Evolutionary conservation across 1,284 basidiomycete genomes (phyloP), one percentile per base, ranked within the genome.

Genomic region (Cutaneotrichosporon sp.): DNA sequence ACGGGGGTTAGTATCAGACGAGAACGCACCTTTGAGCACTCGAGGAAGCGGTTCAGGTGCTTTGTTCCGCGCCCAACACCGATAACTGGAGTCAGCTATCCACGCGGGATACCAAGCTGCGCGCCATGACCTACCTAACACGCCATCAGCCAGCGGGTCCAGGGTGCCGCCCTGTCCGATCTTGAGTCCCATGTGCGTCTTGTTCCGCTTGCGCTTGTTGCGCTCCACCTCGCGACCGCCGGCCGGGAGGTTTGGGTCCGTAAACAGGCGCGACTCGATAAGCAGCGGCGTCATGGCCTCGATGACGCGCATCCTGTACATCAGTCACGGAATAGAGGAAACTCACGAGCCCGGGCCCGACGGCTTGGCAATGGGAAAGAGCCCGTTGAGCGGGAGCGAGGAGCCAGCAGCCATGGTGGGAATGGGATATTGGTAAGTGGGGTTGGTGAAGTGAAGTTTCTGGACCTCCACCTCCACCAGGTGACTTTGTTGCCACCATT

Each of bases 31-130:
- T 99, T 99, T 34, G 90, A 87, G 76, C 96, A 96, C 73, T 91
- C 88, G 57, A 99, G 83, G 77, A 97, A 97, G 62, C 89, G 85
- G 40, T 85, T 84, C 38, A 99, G 83, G 68, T 88, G 88, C 82
- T 97, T 99, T 2, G 97, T 99, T 18, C 89, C 96, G 74, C 88
- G 89, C 32, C 91, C 91, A 34, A 98, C 84, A 50, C 94, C 97
- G 59, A 99, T 84, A 56, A 98, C 95, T 95, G 56, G 13, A 11
- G 49, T 62, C 36, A 66, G 58, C 30, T 58, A 26, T 26, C 26
- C 26, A 26, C 26, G 26, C 21, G 40, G 34, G 6, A 6, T 9
- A 21, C 38, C 55, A 13, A 16, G 38, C 86, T 46, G 88, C 34
- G 1, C 8, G 34, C 8, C 11, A 36, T 8, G 11, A 84, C 66